phyloP scores from a whole-genome alignment of 148 eudicot species.

The Euryodendron excelsum region DNA sequence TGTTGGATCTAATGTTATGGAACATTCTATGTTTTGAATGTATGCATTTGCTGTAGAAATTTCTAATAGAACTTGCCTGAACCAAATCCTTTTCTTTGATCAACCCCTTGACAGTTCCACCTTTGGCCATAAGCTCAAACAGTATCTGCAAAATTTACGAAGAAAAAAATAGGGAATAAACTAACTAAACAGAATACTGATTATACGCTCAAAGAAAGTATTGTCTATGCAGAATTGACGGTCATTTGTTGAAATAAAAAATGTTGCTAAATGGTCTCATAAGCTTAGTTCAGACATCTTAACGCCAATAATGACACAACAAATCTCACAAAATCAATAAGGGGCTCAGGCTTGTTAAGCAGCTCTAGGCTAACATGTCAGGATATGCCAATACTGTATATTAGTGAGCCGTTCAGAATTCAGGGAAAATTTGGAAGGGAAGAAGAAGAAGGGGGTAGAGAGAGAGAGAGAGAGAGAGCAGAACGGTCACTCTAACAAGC shows the following conservation, averaged over 20 bases:
- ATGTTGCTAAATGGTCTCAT: not conserved
- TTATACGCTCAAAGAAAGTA: not conserved
- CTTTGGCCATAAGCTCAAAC: conserved; percentile 85
- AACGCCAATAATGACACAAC: not conserved
- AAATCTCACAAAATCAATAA: not conserved
- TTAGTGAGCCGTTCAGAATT: not conserved
- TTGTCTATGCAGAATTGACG: not conserved
- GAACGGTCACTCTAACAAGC: not conserved
- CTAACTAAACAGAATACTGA: not conserved
- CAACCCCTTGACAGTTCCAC: conserved; percentile 93
- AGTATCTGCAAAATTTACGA: conserved; percentile 58
- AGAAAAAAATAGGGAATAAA: not conserved
- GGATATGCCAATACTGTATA: not conserved
- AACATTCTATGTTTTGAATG: not conserved
- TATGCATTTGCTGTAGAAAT: not conserved
- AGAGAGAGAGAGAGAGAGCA: not conserved
- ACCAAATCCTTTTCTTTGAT: conserved; percentile 87
- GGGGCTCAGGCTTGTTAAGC: not conserved
- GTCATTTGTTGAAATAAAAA: not conserved
- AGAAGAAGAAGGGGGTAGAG: too few species aligned
- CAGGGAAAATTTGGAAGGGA: not conserved
- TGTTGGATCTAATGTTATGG: not conserved
- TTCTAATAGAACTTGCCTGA: conserved; percentile 51
- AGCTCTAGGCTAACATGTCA: too few species aligned
- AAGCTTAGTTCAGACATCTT: not conserved